Conservation (phyloP, 148 eudicot genomes). For the Spergularia marina region DNA sequence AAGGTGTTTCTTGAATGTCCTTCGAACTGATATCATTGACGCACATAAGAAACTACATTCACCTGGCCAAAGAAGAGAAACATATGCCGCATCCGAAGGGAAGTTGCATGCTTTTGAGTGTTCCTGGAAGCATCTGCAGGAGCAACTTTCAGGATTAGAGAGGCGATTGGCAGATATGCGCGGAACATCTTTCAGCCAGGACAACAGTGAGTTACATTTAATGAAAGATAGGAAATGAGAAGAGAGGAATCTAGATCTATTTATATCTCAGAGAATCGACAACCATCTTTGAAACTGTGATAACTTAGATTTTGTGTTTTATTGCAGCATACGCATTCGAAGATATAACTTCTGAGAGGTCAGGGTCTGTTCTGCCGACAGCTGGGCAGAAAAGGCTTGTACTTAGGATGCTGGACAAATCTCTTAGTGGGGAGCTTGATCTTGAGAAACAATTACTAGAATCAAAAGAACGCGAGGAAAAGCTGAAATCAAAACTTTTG, state of each 20-base stretch:
- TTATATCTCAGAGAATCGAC: too few relatives aligned
- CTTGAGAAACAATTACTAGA: constrained; percentile 62
- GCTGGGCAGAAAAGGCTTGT: constrained; percentile 50
- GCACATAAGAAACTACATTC: constrained; percentile 40
- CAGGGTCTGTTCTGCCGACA: constrained; percentile 36
- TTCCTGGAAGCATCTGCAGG: constrained; percentile 50
- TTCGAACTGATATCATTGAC: constrained; percentile 38
- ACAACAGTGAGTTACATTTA: constrained; percentile 24
- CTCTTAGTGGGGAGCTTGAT: constrained; percentile 67
- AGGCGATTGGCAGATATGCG: constrained; percentile 55
- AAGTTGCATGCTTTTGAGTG: constrained; percentile 55
- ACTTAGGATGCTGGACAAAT: constrained; percentile 72
- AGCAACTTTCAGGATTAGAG: constrained; percentile 58
- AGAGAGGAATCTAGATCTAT: too few relatives aligned
- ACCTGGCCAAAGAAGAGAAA: constrained; percentile 35
- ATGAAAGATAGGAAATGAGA: too few relatives aligned
- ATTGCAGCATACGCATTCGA: constrained; percentile 38
- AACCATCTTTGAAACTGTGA: too few relatives aligned
- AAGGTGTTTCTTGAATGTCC: constrained; percentile 42
- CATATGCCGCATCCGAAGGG: constrained; percentile 32
- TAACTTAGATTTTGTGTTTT: constrained; percentile 11
- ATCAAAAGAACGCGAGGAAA: constrained; percentile 63
- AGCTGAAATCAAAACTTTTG: constrained; percentile 51
- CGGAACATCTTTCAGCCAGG: constrained; percentile 38
- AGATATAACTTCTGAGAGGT: constrained; percentile 19